Evolutionary conservation across 345 rosid species (phyloP).

Genomic region (Hypericum androsaemum): DNA sequence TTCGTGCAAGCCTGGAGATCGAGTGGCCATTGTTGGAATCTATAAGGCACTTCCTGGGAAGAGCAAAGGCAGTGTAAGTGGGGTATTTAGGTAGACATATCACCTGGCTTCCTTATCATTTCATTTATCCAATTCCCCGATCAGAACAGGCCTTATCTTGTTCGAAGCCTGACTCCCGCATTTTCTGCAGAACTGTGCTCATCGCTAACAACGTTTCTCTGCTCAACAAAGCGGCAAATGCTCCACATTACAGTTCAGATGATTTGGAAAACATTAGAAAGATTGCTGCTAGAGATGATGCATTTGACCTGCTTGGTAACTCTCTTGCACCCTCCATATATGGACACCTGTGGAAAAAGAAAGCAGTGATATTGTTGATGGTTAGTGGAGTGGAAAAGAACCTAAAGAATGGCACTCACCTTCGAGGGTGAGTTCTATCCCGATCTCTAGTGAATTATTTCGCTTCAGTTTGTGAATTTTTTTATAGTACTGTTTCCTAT

Average conservation of each 20-base stretch:
- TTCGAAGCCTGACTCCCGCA: not conserved
- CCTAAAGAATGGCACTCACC: constrained; percentile 88
- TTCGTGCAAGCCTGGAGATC: constrained; percentile 96
- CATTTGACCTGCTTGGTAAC: constrained; percentile 76
- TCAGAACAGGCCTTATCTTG: constrained; percentile 3
- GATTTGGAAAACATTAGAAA: constrained; percentile 77
- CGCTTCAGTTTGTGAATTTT: not conserved
- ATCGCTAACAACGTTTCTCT: constrained; percentile 79
- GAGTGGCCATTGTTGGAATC: constrained; percentile 81
- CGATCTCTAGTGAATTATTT: not conserved
- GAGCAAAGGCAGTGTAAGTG: constrained; percentile 91
- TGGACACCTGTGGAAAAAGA: constrained; percentile 95
- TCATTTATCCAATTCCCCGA: no score
- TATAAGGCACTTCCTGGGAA: constrained; percentile 96
- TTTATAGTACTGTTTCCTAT: no score
- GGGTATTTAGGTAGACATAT: constrained; percentile 73
- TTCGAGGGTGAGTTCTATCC: constrained; percentile 72
- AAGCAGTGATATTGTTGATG: constrained; percentile 88
- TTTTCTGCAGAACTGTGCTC: constrained; percentile 65
- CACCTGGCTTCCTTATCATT: not conserved
- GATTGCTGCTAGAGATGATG: constrained; percentile 81
- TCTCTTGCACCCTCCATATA: constrained; percentile 95
- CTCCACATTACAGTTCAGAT: constrained; percentile 72
- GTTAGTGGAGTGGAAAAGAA: constrained; percentile 95
- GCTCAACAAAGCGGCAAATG: constrained; percentile 94